Conservation (phyloP, 345 rosid species). For the Cardamine chenopodiifolia region DNA sequence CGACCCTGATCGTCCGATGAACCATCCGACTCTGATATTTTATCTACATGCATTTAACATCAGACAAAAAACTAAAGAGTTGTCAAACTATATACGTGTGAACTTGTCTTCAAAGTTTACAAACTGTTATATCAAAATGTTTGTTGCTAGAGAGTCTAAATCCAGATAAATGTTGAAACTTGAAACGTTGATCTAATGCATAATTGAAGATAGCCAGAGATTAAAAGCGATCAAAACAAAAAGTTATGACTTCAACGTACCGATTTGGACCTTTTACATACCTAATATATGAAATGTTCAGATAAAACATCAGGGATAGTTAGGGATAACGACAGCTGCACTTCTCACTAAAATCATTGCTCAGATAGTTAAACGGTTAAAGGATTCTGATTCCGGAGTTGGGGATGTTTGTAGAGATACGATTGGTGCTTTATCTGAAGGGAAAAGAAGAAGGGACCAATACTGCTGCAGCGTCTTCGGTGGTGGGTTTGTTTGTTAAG, state of each 20-base stretch:
- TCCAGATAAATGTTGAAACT: too few species aligned
- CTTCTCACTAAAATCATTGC: conserved; percentile 74
- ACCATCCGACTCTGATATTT: too few species aligned
- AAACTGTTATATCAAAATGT: too few species aligned
- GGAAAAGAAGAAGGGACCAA: conserved; percentile 48
- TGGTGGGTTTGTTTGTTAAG: conserved; percentile 77
- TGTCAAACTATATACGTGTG: too few species aligned
- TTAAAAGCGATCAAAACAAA: too few species aligned
- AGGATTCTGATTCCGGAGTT: conserved; percentile 90
- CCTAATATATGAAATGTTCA: background rate
- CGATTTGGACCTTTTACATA: background rate
- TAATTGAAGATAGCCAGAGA: background rate
- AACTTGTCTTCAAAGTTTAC: too few species aligned
- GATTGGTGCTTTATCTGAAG: conserved; percentile 70
- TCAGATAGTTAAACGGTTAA: conserved; percentile 73
- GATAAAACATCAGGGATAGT: background rate
- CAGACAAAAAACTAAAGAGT: too few species aligned
- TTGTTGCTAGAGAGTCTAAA: too few species aligned
- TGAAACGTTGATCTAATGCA: too few species aligned
- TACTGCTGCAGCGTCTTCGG: conserved; percentile 43
- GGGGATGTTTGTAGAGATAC: conserved; percentile 90
- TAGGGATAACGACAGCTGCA: conserved; percentile 56
- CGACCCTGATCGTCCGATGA: too few species aligned
- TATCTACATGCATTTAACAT: too few species aligned
- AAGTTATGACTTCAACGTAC: too few species aligned